Evolutionary conservation across 2,329 filamentous ascomycete genomes (phyloP), one percentile per base, ranked within the genome.

Genomic region (Eurotiales sp.): DNA sequence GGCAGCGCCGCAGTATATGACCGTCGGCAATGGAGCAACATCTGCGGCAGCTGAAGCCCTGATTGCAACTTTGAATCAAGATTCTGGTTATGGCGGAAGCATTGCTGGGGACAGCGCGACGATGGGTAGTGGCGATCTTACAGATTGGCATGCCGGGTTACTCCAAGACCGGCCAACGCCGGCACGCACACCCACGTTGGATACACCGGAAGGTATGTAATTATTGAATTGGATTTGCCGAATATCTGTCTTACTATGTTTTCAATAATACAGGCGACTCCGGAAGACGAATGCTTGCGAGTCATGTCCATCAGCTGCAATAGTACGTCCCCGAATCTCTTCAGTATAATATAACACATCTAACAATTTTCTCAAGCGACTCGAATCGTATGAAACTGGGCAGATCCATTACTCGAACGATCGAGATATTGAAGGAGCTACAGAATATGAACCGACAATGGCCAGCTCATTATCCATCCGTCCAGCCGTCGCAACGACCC

Each of bases 1-100:
- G 57, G 58, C 63, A 57, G 62, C 67, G 55, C 86, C 86, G 46
- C 79, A 83, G 53, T 96, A 91, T 71, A 88, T 95, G 85, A 95
- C 89, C 4, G 88, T 96, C 46, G 92, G 92, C 52, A 84, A 79
- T 58, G 91, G 91, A 48, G 84, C 85, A 50, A 84, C 87, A 19
- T 91, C 91, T 17, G 84, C 90, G 64, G 88, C 89, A 66, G 91
- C 90, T 32, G 82, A 87, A 25, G 85, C 85, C 50, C 77, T 97
- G 34, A 88, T 93, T 70, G 83, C 85, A 15, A 81, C 95, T 61
- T 76, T 97, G 50, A 89, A 95, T 55, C 77, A 83, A 52, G 93
- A 99, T 67, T 97, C 92, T 15, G 93, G 92, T 6, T 97, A 97
- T 64, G 91, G 90, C 50, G 87, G 87, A 40, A 96, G 89, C 66